Evolutionary conservation across 257 asterid species (phyloP).

Genomic region (Prunella vulgaris): DNA sequence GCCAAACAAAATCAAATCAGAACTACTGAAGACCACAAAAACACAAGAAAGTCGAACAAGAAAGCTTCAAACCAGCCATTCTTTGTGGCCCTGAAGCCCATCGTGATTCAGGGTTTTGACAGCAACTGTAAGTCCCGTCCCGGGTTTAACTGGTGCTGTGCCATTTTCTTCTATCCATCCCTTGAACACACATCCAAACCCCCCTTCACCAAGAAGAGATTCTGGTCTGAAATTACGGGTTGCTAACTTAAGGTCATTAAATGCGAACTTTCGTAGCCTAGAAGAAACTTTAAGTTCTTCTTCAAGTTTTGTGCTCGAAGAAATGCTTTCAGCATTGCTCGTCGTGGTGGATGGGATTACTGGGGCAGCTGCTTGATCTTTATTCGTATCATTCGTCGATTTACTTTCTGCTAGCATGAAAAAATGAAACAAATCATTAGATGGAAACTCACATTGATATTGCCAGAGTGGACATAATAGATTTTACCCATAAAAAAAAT

Average conservation of each 20-base stretch:
- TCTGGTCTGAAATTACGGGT: slow-evolving; percentile 74
- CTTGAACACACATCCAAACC: slow-evolving; percentile 68
- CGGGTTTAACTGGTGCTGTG: slow-evolving; percentile 64
- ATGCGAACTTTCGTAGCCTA: slow-evolving; percentile 54
- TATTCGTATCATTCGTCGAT: slow-evolving; percentile 45
- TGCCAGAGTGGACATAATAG: background rate
- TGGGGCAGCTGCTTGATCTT: slow-evolving; percentile 38
- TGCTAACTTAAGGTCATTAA: slow-evolving; percentile 60
- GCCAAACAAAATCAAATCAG: slow-evolving; percentile 22
- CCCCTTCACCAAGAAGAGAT: slow-evolving; percentile 73
- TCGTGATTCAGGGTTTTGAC: slow-evolving; percentile 75
- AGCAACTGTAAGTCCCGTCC: slow-evolving; percentile 72
- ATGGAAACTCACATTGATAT: background rate
- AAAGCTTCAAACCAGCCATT: slow-evolving; percentile 69
- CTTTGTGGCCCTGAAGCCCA: slow-evolving; percentile 88
- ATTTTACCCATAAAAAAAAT: background rate
- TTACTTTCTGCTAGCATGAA: slow-evolving; percentile 41
- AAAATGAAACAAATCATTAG: slow-evolving; percentile 8
- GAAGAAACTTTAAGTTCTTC: slow-evolving; percentile 69
- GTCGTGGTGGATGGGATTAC: slow-evolving; percentile 51
- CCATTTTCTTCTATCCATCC: slow-evolving; percentile 83
- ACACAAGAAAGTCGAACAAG: background rate
- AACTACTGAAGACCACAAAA: background rate
- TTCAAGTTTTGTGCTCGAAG: slow-evolving; percentile 56
- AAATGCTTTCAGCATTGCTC: slow-evolving; percentile 55